These are phyloP conservation scores for Elongisporangium anandrum DNA, from an alignment of 352 stramenopile species.

Conservation along the genomic window DNA sequence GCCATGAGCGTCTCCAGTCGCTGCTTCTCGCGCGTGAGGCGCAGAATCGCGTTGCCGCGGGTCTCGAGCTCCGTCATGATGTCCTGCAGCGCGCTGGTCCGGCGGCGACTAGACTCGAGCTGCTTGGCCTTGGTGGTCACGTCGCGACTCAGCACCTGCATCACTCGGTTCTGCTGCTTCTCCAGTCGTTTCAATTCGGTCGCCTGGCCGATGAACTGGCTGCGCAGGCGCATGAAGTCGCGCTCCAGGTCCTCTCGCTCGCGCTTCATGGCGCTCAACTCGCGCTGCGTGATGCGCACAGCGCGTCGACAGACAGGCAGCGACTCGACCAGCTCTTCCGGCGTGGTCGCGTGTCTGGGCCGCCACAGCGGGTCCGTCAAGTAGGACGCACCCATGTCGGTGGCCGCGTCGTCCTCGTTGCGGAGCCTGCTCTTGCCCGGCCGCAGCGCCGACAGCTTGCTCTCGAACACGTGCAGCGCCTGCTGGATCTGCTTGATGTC, in stretches of 20 bases:
- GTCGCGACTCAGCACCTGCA: slow-evolving; percentile 31
- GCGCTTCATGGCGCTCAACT: slow-evolving; percentile 58
- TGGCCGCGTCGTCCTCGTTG: slow-evolving; percentile 23
- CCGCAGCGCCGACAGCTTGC: slow-evolving; percentile 11
- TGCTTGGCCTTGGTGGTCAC: slow-evolving; percentile 47
- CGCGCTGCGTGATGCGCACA: slow-evolving; percentile 71
- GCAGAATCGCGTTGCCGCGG: slow-evolving; percentile 41
- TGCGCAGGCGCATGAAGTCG: slow-evolving; percentile 62
- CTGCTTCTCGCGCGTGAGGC: slow-evolving; percentile 62
- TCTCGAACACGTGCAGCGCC: slow-evolving; percentile 43
- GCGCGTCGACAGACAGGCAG: slow-evolving; percentile 58
- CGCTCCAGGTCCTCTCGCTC: slow-evolving; percentile 78
- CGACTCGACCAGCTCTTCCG: slow-evolving; percentile 71
- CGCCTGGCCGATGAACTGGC: slow-evolving; percentile 58
- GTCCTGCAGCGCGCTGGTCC: slow-evolving; percentile 69
- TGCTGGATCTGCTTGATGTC: slow-evolving; percentile 63
- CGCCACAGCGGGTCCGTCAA: slow-evolving; percentile 32
- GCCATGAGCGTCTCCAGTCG: slow-evolving; percentile 46
- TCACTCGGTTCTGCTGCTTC: slow-evolving; percentile 64
- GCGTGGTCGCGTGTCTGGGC: slow-evolving; percentile 43
- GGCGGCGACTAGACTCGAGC: slow-evolving; percentile 62
- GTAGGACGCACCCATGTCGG: slow-evolving; percentile 16
- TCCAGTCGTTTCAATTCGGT: slow-evolving; percentile 65
- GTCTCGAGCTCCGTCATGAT: slow-evolving; percentile 79
- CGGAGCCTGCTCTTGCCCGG: slow-evolving; percentile 14